Base-by-base conservation (phyloP, 148 eudicot genomes). In the Amaranthus hypochondriacus region DNA sequence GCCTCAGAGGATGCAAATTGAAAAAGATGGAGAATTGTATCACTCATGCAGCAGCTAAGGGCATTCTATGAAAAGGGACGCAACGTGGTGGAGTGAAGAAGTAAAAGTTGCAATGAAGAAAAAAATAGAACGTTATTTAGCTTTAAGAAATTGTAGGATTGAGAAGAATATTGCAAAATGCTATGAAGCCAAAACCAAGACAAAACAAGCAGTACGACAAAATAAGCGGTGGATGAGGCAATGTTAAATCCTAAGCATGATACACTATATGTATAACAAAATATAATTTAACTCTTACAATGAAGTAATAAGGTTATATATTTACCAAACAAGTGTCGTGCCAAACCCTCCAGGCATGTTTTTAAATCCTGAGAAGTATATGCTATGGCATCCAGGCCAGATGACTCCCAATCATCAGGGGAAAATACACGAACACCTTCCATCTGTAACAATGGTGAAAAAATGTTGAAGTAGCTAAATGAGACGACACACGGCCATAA, bases 301-400 rank as follows among this genome's bases (percentile, higher is more conserved):
- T 70, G 21, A 5, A 18, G 39, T 8, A 12, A 78, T 44, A 74
- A 52, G 48, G 56, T 15, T 78, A 56, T 9, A 71, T 72, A 52
- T 66, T 48, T 88, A 95, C 99, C 99, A 79, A 95, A 95, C 80
- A 92, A 84, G 76, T 95, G 99, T 39, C 87, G 85, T 62, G 99
- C 96, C 85, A 95, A 92, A 68, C 99, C 99, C 94, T 95, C 96
- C 13, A 95, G 94, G 76, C 92, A 90, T 77, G 83, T 87, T 89
- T 95, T 95, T 68, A 95, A 28, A 82, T 90, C 92, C 74, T 80
- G 83, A 69, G 97, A 92, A 44, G 88, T 89, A 85, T 86, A 90
- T 62, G 83, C 48, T 43, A 91, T 89, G 60, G 83, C 39, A 79
- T 95, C 97, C 67, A 76, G 78, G 47, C 91, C 94, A 80, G 92